phyloP scores from a whole-genome alignment of 352 stramenopile genomes.

The Phytophthora sp. region DNA sequence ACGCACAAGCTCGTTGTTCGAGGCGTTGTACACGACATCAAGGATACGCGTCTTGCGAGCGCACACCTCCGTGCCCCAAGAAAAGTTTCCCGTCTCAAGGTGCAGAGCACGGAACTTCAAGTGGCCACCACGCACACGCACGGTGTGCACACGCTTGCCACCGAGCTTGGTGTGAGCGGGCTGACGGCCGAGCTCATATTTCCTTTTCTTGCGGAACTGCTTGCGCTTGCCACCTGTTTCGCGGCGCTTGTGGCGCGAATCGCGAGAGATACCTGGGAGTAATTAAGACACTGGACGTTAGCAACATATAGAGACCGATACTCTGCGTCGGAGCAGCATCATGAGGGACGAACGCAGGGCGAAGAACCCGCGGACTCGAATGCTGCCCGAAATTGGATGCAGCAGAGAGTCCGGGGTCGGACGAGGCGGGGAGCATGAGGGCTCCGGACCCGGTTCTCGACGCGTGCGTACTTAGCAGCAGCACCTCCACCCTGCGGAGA shows the following conservation, averaged over 20 bases:
- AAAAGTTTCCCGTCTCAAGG: conserved; percentile 99
- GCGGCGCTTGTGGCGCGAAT: conserved; percentile 99
- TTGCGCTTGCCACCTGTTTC: conserved; percentile 99
- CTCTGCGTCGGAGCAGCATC: conserved; percentile 23
- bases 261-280: conserved; percentile 99
- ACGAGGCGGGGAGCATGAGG: conserved; percentile 30
- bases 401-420: conserved; percentile 82
- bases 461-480: conserved; percentile 31
- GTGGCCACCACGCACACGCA: conserved; percentile 97
- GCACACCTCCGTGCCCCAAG: conserved; percentile 98
- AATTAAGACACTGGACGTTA: conserved; percentile 23
- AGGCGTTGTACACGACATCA: conserved; percentile 99
- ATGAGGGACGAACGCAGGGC: conserved; percentile 20
- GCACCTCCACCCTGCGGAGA: conserved; percentile 47
- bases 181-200: conserved; percentile 98
- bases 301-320: conserved; percentile 2
- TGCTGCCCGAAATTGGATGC: conserved; percentile 91
- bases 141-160: conserved; percentile 95
- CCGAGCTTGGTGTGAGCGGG: conserved; percentile 99
- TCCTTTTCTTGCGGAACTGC: conserved; percentile 99
- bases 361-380: conserved; percentile 70
- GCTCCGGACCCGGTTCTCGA: conserved; percentile 35
- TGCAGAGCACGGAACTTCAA: conserved; percentile 98
- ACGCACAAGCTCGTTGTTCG: conserved; percentile 99
- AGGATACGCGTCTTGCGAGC: conserved; percentile 99